These are phyloP conservation scores for Dentipellis fragilis DNA, from an alignment of 768 basidiomycete genomes.

Conservation along the genomic window DNA sequence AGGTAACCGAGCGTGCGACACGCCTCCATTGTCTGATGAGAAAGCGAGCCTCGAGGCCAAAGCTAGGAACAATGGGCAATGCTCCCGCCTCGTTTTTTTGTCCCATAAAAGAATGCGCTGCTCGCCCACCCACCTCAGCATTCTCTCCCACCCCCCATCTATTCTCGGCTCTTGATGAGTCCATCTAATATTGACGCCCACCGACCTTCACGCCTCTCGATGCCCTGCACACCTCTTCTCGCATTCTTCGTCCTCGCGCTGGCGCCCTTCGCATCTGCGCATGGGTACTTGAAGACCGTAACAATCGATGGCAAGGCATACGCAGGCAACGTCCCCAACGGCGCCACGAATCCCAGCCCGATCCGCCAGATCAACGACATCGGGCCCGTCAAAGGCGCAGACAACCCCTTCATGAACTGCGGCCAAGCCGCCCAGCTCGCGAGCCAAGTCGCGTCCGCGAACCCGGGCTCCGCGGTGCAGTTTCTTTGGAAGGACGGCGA, in stretches of 20 bases:
- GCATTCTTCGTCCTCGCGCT: slow-evolving; percentile 16
- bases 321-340: slow-evolving; percentile 8
- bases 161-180: slow-evolving; percentile 1
- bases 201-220: slow-evolving; percentile 1
- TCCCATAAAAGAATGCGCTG: not conserved
- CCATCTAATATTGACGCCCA: not conserved
- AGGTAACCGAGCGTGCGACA: too few species aligned
- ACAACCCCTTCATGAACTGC: slow-evolving; percentile 41
- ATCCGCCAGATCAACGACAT: slow-evolving; percentile 33
- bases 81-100: not conserved
- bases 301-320: slow-evolving; percentile 11
- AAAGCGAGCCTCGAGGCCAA: too few species aligned
- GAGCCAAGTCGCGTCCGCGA: slow-evolving; percentile 37
- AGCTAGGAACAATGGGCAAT: too few species aligned
- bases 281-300: slow-evolving; percentile 8
- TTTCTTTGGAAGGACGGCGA: slow-evolving; percentile 28
- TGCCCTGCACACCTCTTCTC: not conserved
- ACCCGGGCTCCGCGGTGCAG: slow-evolving; percentile 41
- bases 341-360: slow-evolving; percentile 5
- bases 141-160: not conserved
- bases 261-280: slow-evolving; percentile 5
- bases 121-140: not conserved
- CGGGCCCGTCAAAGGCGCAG: slow-evolving; percentile 41
- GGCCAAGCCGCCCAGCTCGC: slow-evolving; percentile 43
- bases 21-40: too few species aligned